phyloP scores from a whole-genome alignment of 2,329 filamentous ascomycete species.

The Phialophora macrospora region DNA sequence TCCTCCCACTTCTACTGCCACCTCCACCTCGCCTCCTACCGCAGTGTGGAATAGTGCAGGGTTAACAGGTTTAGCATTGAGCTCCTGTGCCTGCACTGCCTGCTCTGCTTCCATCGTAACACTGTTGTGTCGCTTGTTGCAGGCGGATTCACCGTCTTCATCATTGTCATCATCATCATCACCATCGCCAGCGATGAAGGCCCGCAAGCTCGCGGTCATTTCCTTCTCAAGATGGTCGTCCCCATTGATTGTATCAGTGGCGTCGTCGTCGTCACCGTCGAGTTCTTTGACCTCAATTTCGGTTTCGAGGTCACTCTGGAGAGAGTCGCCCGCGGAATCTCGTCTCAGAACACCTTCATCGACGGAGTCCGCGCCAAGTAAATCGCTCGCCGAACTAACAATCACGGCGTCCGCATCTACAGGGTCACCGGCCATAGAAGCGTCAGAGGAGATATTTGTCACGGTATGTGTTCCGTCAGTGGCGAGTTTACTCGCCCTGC shows the following conservation, averaged over 20 bases:
- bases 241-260: conserved; percentile 35
- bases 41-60: neutral
- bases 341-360: neutral
- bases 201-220: conserved; percentile 10
- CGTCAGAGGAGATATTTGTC: conserved; percentile 27
- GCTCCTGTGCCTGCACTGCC: neutral
- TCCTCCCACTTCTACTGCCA: too few relatives aligned
- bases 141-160: neutral
- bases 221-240: conserved; percentile 12
- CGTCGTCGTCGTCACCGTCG: conserved; percentile 37
- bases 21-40: neutral
- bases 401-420: conserved; percentile 2
- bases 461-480: conserved; percentile 44
- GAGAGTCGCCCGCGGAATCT: neutral
- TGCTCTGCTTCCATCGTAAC: conserved; percentile 25
- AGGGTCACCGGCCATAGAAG: conserved; percentile 1
- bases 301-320: neutral
- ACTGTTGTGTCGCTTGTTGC: neutral
- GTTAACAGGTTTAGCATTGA: neutral
- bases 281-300: neutral
- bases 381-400: neutral
- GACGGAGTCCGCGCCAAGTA: neutral
- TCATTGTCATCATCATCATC: neutral
- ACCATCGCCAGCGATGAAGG: conserved; percentile 2
- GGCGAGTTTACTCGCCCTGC: conserved; percentile 45